Base-by-base conservation (phyloP, 208 protist genomes). In the Trichomonas gallinae region DNA sequence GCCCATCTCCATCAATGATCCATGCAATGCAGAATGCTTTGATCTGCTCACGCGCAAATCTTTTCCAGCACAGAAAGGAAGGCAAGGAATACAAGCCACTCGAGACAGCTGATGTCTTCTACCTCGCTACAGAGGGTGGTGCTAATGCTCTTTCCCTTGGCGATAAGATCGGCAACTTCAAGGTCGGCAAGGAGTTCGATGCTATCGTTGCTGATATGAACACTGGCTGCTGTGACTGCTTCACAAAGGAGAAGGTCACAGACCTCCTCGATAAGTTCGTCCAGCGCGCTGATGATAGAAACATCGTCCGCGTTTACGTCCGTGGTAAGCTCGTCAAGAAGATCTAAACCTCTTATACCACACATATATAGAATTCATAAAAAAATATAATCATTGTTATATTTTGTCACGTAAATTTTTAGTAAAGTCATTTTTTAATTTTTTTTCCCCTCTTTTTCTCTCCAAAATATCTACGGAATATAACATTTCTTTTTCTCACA, bases 151-250 rank as follows among this genome's bases (percentile, higher is more conserved):
- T 99, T 36, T 97, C 98, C 96, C 49, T 99, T 40, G 97, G 98
- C n/a, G 85, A 97, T 63, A 85, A 96, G 36, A 97, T 99, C 72
- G 98, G 98, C 49, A 98, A 97, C 96, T 98, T 99, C 93, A 97
- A 96, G 11, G 97, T 97, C 0, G 98, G 98, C 0, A 99, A 98
- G 96, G 83, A 97, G 44, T 98, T 99, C 97, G 98, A 99, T 97
- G 98, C 98, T 63, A 31, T 97, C 21, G 23, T 97, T 34, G 49
- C 96, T 72, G 96, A 96, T 46, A 81, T 85, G 49, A 51, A 96
- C 4, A 89, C 36, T 17, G 58, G 89, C n/a, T 17, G 34, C 4
- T 45, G 51, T 21, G 72, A 96, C 63, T 58, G 88, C 40, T 96
- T 96, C 45, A 89, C 63, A 46, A 42, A 87, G 9, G 96, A 96